Evolutionary conservation across 179 eudicot genomes (phyloP), one percentile per base, ranked within the genome.

Genomic region (Actinidia chinensis): DNA sequence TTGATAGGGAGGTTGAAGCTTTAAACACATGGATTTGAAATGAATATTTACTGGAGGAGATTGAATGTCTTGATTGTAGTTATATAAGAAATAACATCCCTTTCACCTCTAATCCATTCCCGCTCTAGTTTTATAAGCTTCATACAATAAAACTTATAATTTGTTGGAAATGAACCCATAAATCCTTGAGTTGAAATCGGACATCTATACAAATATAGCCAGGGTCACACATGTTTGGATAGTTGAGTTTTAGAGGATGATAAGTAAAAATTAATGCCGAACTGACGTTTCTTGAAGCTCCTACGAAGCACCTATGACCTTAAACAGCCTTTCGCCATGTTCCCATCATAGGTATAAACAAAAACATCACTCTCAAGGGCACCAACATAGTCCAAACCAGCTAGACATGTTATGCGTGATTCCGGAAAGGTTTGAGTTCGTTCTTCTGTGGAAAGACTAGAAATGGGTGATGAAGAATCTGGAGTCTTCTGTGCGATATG

Each of bases 311-410:
- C 84, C 99, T 82, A 78, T 96, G 99, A 71, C 99, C 98, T 86
- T 92, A 90, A 73, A 96, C 98, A 25, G 98, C 99, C 86, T 96
- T 96, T n/a, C 6, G 99, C 99, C 99, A 96, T 94, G 79, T 94
- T 96, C 75, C 99, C 99, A 82, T 96, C 99, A 79, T 96, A 96
- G 13, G 99, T 96, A 82, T 92, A 91, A 61, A 96, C 87, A 56
- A 96, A 96, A 56, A 82, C 98, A 80, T 96, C 91, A 68, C 99
- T 96, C 83, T 94, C 80, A 50, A 96, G 97, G 40, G 99, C 98
- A 81, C 94, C 97, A 25, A 78, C 97, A 82, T 96, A 94, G 78
- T 94, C 99, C 79, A 96, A 68, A 79, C 97, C 99, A 78, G 99
- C 99, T 82, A 96, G 79, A n/a, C 99, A 94, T 94, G 86, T 96